These are phyloP conservation scores for Larix kaempferi DNA, from an alignment of 75 land plant genomes.

Conservation along the genomic window DNA sequence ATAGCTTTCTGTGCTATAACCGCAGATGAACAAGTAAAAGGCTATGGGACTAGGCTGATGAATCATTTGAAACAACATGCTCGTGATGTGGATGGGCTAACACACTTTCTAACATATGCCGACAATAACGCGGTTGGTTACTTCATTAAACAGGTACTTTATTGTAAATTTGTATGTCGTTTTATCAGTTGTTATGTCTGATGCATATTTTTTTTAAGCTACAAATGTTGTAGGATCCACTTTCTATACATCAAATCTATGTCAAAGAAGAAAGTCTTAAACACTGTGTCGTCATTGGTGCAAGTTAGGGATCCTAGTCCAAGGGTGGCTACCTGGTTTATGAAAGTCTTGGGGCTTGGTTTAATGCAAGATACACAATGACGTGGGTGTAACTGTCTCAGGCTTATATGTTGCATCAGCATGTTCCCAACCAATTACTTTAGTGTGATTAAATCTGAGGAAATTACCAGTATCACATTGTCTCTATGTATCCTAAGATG, in stretches of 20 bases:
- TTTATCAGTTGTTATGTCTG: not conserved
- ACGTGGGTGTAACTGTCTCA: not conserved
- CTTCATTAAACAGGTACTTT: constrained; percentile 86
- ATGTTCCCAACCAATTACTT: too few species aligned
- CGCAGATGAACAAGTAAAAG: constrained; percentile 99
- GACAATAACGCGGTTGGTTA: constrained; percentile 99
- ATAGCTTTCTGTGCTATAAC: constrained; percentile 99
- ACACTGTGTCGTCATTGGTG: not conserved
- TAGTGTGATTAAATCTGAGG: too few species aligned
- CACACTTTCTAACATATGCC: constrained; percentile 98
- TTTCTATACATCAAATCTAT: not conserved
- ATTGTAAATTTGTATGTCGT: not conserved
- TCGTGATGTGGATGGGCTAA: constrained; percentile 92
- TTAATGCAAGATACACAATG: not conserved
- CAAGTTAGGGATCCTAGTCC: not conserved
- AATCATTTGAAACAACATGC: constrained; percentile 98
- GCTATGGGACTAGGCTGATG: constrained; percentile 98
- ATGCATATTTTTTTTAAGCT: not conserved
- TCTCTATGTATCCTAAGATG: not conserved
- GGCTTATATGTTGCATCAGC: not conserved
- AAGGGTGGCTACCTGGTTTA: not conserved
- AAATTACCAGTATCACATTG: not conserved
- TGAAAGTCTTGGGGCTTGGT: not conserved
- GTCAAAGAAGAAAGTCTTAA: not conserved
- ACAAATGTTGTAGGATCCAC: not conserved